Percentiles rank a stretch among this genome's conserved stretches.
Conservation (phyloP, 306 rosid species). For the Quercus rubra region DNA sequence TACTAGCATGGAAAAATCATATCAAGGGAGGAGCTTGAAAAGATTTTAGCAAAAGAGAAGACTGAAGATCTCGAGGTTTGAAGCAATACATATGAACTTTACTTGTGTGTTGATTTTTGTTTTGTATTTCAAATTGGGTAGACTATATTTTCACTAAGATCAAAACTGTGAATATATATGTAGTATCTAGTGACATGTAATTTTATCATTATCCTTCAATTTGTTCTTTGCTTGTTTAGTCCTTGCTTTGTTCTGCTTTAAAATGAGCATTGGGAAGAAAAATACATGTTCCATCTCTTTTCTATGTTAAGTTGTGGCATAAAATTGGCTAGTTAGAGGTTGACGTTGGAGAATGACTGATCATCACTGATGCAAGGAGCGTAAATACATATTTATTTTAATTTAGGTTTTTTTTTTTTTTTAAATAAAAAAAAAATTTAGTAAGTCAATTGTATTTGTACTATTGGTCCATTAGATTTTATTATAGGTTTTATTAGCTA, state of each 20-base stretch:
- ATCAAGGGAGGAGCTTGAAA: conserved; percentile 81
- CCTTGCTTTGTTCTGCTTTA: neutral
- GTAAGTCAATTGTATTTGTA: too few relatives aligned
- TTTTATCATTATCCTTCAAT: neutral
- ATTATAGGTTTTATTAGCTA: too few relatives aligned
- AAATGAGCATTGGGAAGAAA: neutral
- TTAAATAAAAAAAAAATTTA: too few relatives aligned
- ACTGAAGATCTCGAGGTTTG: conserved; percentile 72
- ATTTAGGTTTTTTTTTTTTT: too few relatives aligned
- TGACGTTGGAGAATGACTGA: neutral
- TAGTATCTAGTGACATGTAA: neutral
- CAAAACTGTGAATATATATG: neutral
- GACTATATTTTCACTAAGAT: neutral
- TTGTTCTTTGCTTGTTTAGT: neutral
- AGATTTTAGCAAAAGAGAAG: conserved; percentile 63
- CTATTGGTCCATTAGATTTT: too few relatives aligned
- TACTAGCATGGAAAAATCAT: conserved; percentile 83
- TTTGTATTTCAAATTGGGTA: neutral
- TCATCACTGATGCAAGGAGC: too few relatives aligned
- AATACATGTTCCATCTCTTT: neutral
- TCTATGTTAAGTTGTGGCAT: neutral
- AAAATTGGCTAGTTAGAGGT: neutral
- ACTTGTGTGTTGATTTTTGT: neutral
- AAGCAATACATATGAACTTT: conserved; percentile 11
- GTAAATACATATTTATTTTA: too few relatives aligned